Evolutionary conservation across 2,329 filamentous ascomycete genomes (phyloP), one percentile per base, ranked within the genome.

Genomic region (Hypoxylon sp.): DNA sequence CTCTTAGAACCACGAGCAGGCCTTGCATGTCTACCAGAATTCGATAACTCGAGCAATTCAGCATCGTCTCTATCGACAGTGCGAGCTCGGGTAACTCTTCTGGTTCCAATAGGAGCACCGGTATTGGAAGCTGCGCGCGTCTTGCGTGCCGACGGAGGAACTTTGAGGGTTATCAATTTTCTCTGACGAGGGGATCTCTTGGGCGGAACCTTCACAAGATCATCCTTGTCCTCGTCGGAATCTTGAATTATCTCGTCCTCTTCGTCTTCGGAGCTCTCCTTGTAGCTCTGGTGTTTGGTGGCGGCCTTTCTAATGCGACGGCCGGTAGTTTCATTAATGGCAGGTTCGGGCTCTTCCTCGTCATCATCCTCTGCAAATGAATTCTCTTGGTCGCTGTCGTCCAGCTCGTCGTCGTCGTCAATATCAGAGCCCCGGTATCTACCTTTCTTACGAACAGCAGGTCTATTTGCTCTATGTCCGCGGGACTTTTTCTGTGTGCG

Each of bases 371-470:
- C 78, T 17, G 76, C 80, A 59, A 86, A 88, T 2, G 84, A 86
- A 2, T 80, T 81, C 51, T 85, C 85, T 52, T 82, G 79, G 63
- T 85, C 85, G 63, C 84, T 86, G 66, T 90, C 86, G 4, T 84
- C 86, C 26, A 86, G 73, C 11, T 78, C 74, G 33, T 86, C 83
- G 3, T 88, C 86, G 60, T 88, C 87, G 4, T 88, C 87, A 55
- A 91, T 88, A 70, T 91, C 89, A 1, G 88, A 90, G 9, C 87
- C 89, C 57, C 80, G 76, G 71, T 91, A 91, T 68, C 78, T 82
- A 58, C 76, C 63, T 65, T 67, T 57, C 57, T 59, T 67, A 50
- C 74, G 74, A 63, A 73, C 70, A 59, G 76, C 64, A 8, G 73
- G 59, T 46, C 76, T 80, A 42, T 69, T 58, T 39, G 77, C 74